Base-by-base conservation (phyloP, 352 stramenopile genomes). In the Globisporangium echinulatum region DNA sequence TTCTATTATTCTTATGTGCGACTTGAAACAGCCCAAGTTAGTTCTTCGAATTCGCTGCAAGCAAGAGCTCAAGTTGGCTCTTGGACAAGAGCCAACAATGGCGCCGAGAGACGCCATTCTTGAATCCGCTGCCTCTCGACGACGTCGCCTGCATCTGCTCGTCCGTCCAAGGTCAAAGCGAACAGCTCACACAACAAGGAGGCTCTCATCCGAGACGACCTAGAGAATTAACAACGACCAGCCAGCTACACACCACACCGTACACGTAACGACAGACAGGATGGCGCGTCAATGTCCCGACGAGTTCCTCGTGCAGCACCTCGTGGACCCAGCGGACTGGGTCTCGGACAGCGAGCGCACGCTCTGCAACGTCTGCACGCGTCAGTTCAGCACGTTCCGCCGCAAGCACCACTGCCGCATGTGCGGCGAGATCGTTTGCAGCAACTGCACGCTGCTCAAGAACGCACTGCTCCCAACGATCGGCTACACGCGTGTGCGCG, bases 401-500 rank as follows among this genome's bases (percentile, higher is more conserved):
- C 84, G 84, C 68, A 94, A 94, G 66, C 84, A 94, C 69, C 84
- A 94, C 69, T 94, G 84, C 66, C 80, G 84, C 58, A 92, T 92
- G 80, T 94, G 84, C 49, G 82, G 84, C 5, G 82, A 92, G 57
- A 76, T 94, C 25, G 79, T 94, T 17, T 94, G 84, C 75, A 91
- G 77, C 61, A 77, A 77, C 54, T 94, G 84, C 71, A 87, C 83
- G 44, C 65, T 90, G 14, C 74, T 87, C 66, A 90, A 90, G 70
- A 82, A 79, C 37, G 75, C 80, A 4, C 59, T 83, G 38, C 68
- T 89, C 57, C 59, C 75, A 15, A 68, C 65, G 10, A 72, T 87
- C 8, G 75, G 72, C 9, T 63, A 68, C 66, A 89, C 74, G n/a
- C 77, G 76, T 33, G 84, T 94, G 50, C 82, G 82, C 33, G 82